These are phyloP conservation scores for Ophiostoma sp. DNA, from an alignment of 2,329 filamentous ascomycete species.

Conservation along the genomic window DNA sequence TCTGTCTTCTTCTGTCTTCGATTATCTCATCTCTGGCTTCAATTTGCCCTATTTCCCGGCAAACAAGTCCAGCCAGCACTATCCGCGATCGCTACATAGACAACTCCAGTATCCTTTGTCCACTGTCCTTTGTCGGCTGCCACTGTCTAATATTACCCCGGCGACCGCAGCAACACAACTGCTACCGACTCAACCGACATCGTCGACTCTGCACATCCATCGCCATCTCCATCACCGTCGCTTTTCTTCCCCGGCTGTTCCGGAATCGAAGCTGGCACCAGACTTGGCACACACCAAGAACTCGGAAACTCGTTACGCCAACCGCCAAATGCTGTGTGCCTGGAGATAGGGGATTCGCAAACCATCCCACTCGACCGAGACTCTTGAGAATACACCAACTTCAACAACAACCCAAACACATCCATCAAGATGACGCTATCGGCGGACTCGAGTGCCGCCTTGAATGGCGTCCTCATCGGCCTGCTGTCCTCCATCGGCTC, in stretches of 20 bases:
- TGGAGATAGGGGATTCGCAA: constrained; percentile 10
- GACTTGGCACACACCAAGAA: neutral
- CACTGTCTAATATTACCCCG: neutral
- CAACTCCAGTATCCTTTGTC: neutral
- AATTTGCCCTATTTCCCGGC: neutral
- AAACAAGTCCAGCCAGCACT: neutral
- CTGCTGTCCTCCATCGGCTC: constrained; percentile 92
- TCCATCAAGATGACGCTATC: constrained; percentile 16
- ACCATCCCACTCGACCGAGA: constrained; percentile 3
- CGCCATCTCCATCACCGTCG: neutral
- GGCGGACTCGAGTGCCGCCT: constrained; percentile 25
- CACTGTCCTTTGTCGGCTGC: neutral
- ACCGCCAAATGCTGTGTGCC: constrained; percentile 17
- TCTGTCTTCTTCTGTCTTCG: neutral
- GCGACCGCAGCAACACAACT: constrained; percentile 2
- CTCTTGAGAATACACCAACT: neutral
- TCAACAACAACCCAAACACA: neutral
- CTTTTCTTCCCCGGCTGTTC: neutral
- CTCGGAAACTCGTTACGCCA: constrained; percentile 12
- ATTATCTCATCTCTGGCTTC: neutral
- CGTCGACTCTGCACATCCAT: neutral
- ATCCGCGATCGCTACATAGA: neutral
- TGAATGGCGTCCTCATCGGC: constrained; percentile 84
- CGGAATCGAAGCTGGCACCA: neutral
- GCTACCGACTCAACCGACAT: neutral